Percentiles rank a stretch among this genome's conserved stretches.
Conservation (phyloP, 116 monocot genomes). For the Cymodocea nodosa region DNA sequence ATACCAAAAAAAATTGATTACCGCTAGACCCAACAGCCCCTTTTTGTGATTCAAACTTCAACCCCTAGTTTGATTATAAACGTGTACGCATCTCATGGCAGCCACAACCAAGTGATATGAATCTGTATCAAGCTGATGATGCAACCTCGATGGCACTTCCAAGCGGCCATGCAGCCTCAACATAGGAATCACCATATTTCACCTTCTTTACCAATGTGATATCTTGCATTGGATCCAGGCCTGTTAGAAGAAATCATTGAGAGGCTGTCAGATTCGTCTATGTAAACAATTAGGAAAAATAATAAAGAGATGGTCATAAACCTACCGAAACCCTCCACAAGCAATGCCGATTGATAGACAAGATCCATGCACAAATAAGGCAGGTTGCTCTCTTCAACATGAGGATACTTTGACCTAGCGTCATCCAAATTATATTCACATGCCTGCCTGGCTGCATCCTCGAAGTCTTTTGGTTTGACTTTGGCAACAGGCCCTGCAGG, state of each 20-base stretch:
- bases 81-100: too few species aligned
- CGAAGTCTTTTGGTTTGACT: constrained; percentile 34
- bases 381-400: constrained; percentile 22
- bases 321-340: constrained; percentile 68
- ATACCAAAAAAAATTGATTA: too few species aligned
- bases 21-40: too few species aligned
- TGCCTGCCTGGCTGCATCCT: constrained; percentile 38
- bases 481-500: constrained; percentile 14
- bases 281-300: neutral
- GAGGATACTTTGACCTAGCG: constrained; percentile 26
- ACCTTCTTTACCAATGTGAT: constrained; percentile 91
- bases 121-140: constrained; percentile 26
- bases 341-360: constrained; percentile 50
- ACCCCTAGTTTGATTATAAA: too few species aligned
- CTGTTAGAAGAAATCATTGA: constrained; percentile 16
- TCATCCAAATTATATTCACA: constrained; percentile 32
- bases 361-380: constrained; percentile 70
- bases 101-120: too few species aligned
- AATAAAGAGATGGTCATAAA: neutral
- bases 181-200: constrained; percentile 48
- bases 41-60: too few species aligned
- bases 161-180: constrained; percentile 97
- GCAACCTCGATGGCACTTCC: constrained; percentile 92
- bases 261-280: neutral
- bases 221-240: constrained; percentile 51